These are phyloP conservation scores for Fomes fomentarius DNA, from an alignment of 1,284 basidiomycete species.

Conservation along the genomic window DNA sequence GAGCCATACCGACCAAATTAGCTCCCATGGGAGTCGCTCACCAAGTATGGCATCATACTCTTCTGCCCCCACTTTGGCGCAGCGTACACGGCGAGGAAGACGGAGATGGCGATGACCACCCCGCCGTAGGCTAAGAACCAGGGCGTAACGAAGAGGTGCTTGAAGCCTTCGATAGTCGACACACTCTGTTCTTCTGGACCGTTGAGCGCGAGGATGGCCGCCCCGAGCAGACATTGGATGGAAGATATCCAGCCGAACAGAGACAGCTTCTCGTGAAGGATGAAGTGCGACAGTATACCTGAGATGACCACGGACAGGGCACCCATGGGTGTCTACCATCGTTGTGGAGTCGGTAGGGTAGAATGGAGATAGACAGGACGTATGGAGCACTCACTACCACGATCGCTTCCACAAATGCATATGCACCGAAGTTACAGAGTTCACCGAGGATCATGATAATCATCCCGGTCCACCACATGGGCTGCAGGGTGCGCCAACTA, in stretches of 20 bases:
- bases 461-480: conserved; percentile 60
- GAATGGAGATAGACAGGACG: conserved; percentile 11
- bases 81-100: conserved; percentile 46
- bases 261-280: conserved; percentile 65
- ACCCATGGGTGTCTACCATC: conserved; percentile 57
- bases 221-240: conserved; percentile 52
- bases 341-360: background rate
- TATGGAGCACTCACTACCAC: conserved; percentile 41
- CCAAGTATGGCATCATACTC: conserved; percentile 63
- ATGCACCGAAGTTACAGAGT: conserved; percentile 39
- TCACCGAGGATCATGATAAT: conserved; percentile 48
- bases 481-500: conserved; percentile 18
- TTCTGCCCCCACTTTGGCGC: conserved; percentile 63
- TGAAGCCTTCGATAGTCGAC: conserved; percentile 61
- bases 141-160: conserved; percentile 60
- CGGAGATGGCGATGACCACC: conserved; percentile 38
- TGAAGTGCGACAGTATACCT: conserved; percentile 72
- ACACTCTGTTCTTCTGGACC: conserved; percentile 63
- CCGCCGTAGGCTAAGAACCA: conserved; percentile 66
- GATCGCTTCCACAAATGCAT: conserved; percentile 53
- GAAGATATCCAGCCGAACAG: conserved; percentile 66
- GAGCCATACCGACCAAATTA: background rate
- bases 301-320: conserved; percentile 72
- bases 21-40: conserved; percentile 11
- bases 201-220: conserved; percentile 56